Evolutionary conservation across 2,329 filamentous ascomycete species (phyloP), one percentile per base, ranked within the genome.

Genomic region (Berkeleyomyces rouxiae): DNA sequence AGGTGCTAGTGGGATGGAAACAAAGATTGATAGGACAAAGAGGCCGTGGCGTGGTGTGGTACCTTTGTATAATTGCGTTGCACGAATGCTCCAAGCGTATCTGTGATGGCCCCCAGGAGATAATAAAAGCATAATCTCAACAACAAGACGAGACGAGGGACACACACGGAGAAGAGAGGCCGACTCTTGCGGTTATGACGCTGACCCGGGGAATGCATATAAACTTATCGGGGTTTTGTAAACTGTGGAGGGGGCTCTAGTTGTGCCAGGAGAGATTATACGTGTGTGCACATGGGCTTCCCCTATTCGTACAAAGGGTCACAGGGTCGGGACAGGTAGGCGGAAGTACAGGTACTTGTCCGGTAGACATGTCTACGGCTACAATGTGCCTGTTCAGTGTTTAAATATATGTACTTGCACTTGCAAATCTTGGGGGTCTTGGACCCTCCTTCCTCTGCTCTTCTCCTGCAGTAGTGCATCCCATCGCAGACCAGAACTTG

Each of bases 381-480:
- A 23, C 23, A 23, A 23, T 23, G 23, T 23, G 23, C 23, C 23
- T 23, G 23, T 23, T 23, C 2, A 13, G 7, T n/a, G 9, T 11
- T 51, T 51, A 13, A 4, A 51, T 16, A 1, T n/a, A 51, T 23
- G 47, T 57, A 57, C 6, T 39, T 39, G 3, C 10, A 9, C 9
- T n/a, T n/a, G 11, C 43, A 11, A 40, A 33, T 16, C 51, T 37
- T 57, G 13, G n/a, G 31, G 33, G 33, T 57, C 33, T 13, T 37
- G 39, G 51, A 6, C 51, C 53, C 13, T 39, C 36, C 9, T 57
- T 16, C 13, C 33, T 42, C n/a, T 42, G 39, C 31, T 5, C 16
- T 31, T 59, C 58, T 59, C 58, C 58, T 59, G 58, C 31, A 59
- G 58, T 59, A 59, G 58, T 16, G 11, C 58, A 46, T 59, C 58